These are phyloP conservation scores for Rhizophora mangle DNA, from an alignment of 345 rosid species.

Conservation along the genomic window DNA sequence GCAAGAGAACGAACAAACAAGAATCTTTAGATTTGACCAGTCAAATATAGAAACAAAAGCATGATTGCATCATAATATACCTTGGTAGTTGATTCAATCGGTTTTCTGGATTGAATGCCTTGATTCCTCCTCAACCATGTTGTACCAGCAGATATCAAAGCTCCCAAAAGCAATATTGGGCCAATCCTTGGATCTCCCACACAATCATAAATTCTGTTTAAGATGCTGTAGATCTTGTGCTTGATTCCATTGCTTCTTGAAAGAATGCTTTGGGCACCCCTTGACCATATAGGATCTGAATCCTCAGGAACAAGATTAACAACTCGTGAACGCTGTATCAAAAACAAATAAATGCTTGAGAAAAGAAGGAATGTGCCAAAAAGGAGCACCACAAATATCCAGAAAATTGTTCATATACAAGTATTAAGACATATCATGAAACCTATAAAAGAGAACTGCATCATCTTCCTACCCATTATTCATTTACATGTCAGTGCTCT, in stretches of 20 bases:
- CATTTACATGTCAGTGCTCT: too few species aligned
- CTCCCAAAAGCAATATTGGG: conserved; percentile 71
- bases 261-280: conserved; percentile 44
- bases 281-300: conserved; percentile 60
- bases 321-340: conserved; percentile 64
- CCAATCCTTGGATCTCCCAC: conserved; percentile 81
- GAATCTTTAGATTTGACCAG: too few species aligned
- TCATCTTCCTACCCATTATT: too few species aligned
- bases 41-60: too few species aligned
- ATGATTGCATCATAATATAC: conserved; percentile 21
- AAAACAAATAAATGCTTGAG: conserved; percentile 5
- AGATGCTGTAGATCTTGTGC: conserved; percentile 35
- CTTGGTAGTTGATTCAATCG: conserved; percentile 34
- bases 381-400: not conserved
- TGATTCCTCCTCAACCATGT: conserved; percentile 70
- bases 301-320: conserved; percentile 84
- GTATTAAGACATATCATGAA: conserved; percentile 1
- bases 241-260: conserved; percentile 60
- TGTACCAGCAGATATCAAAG: conserved; percentile 64
- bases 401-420: not conserved
- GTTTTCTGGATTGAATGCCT: conserved; percentile 36
- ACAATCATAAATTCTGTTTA: conserved; percentile 37
- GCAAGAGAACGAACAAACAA: too few species aligned
- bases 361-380: conserved; percentile 7
- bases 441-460: not conserved